phyloP scores from a whole-genome alignment of 306 rosid species.

The Casuarina equisetifolia region DNA sequence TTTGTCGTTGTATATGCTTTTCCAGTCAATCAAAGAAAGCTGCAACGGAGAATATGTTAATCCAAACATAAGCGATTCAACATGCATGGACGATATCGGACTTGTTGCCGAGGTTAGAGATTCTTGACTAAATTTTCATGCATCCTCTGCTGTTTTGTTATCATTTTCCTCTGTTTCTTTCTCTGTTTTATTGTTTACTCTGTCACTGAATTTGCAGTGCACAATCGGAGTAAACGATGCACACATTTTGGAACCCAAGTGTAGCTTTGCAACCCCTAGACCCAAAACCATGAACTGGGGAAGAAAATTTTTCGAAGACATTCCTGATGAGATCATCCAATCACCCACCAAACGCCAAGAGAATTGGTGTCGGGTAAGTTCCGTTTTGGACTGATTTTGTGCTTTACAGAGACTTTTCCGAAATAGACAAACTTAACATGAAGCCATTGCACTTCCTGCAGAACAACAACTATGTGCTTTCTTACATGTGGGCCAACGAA shows the following conservation, averaged over 20 bases:
- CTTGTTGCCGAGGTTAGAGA: conserved; percentile 21
- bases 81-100: conserved; percentile 29
- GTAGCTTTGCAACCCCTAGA: conserved; percentile 21
- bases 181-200: not conserved
- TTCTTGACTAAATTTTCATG: not conserved
- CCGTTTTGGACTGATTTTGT: not conserved
- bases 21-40: conserved; percentile 25
- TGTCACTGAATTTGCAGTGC: conserved; percentile 11
- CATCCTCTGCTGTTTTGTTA: not conserved
- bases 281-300: conserved; percentile 10
- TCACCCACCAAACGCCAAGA: conserved; percentile 2
- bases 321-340: conserved; percentile 24
- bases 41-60: conserved; percentile 27
- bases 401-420: too few species aligned
- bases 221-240: conserved; percentile 20
- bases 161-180: not conserved
- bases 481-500: conserved; percentile 25
- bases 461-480: conserved; percentile 23
- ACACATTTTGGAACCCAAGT: conserved; percentile 27
- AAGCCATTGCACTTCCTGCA: not conserved
- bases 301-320: conserved; percentile 18
- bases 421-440: not conserved
- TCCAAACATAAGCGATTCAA: conserved; percentile 22
- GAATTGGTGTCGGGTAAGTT: conserved; percentile 25
- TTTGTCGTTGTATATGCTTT: not conserved